phyloP scores from a whole-genome alignment of 1,139 yeast genomes.

The Candida sp. region DNA sequence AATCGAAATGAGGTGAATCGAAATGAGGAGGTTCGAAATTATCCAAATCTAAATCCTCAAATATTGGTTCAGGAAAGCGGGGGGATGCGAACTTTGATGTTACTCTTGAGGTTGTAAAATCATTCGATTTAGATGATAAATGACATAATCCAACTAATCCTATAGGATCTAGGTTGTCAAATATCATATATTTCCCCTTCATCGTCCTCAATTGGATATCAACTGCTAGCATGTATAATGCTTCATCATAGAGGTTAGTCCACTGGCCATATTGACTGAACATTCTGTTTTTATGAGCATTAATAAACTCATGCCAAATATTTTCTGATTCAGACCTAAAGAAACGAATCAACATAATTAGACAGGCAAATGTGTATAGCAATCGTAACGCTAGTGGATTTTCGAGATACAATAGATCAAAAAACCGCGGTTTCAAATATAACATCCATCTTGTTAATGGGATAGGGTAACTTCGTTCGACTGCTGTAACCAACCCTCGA shows the following conservation, averaged over 20 bases:
- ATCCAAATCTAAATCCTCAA: no score
- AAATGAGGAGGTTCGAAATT: no score
- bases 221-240: conserved; percentile 6
- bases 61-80: background rate
- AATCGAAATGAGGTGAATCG: no score
- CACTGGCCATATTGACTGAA: conserved; percentile 10
- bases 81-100: background rate
- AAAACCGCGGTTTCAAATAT: conserved; percentile 10
- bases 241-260: conserved; percentile 12
- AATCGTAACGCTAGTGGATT: conserved; percentile 24
- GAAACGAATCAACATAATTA: conserved; percentile 17
- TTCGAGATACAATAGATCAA: conserved; percentile 12
- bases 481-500: conserved; percentile 1
- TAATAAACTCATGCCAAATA: conserved; percentile 24
- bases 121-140: background rate
- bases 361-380: conserved; percentile 16
- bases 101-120: background rate
- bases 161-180: background rate
- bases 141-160: background rate
- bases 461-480: conserved; percentile 13
- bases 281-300: conserved; percentile 17
- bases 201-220: background rate
- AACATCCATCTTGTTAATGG: conserved; percentile 25
- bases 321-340: conserved; percentile 16
- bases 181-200: background rate